Evolutionary conservation across 306 rosid species (phyloP), one percentile per base, ranked within the genome.

Genomic region (Gillenia trifoliata): DNA sequence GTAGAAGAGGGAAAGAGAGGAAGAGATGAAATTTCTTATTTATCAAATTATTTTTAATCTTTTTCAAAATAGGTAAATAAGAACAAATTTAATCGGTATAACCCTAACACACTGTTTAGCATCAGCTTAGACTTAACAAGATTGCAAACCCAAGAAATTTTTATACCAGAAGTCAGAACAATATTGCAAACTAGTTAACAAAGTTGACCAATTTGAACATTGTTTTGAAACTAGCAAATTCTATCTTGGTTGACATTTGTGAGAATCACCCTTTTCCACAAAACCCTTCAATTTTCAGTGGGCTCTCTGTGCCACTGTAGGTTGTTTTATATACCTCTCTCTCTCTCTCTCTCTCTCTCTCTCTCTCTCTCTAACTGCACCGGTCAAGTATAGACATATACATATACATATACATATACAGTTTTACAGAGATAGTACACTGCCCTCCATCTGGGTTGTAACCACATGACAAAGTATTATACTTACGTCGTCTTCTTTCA

Each of bases 401-500:
- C 4, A 1, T 11, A 3, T 26, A 4, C 16, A 11, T 15, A 2
- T 28, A 19, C 28, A 41, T 10, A 26, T 57, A 36, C 20, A 43
- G 49, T 41, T 57, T 38, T 31, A 31, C 54, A 68, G 59, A 26
- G 25, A 11, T 1, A 34, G 71, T 73, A n/a, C 83, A 63, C 15
- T 23, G 80, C 68, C 70, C 1, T 38, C 68, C n/a, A 29, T 43
- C 49, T 43, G 17, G 71, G 19, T 16, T 23, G 74, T 47, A 15
- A 71, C 67, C 83, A 75, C 73, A 64, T 79, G 83, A 36, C 30
- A 38, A 29, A 75, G 29, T 28, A 64, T 40, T 17, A 65, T n/a
- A 67, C 6, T 45, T 9, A 13, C 38, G 56, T 77, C 81, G 70
- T 71, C 81, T 78, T 71, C 77, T 54, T 81, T 68, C 64, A 72